Base-by-base conservation (phyloP, 2,329 filamentous ascomycete genomes). In the Nectriaceae sp. region DNA sequence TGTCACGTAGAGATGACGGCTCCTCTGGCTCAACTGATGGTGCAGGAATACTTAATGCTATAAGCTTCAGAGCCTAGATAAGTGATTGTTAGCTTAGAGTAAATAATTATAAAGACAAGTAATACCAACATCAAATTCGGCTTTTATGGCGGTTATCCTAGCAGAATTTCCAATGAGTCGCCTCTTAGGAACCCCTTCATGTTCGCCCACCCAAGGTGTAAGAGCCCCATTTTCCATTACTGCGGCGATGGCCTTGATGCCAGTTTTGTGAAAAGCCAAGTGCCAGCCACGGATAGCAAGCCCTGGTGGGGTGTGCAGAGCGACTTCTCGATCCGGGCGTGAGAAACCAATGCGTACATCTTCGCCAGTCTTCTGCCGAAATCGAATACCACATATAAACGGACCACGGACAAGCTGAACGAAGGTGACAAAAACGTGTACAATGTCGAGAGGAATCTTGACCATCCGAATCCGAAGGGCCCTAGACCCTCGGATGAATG, bases 321-420 rank as follows among this genome's bases (percentile, higher is more conserved):
- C 16, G 0, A 36, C 2, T 44, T 53, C 44, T 44, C 45, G 42
- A 19, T 40, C 19, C 1, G 21, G 16, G 11, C 47, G 35, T 10
- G 29, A 21, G 33, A 40, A 53, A 3, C 51, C 51, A 16, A 53
- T n/a, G 21, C 33, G 16, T 31, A 36, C 18, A 4, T 39, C 22
- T 5, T 48, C 33, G 1, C 33, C 35, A 4, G 21, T n/a, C 11
- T 6, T 16, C 11, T 48, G 26, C 4, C 29, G 13, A 29, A 53
- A 52, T 18, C 36, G 48, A 8, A 53, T 24, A 2, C 51, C 51
- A 8, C 44, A 53, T 11, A 52, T 39, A 29, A 50, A 53, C 10
- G 11, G 4, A 3, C 42, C 45, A 13, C 18, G 36, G 5, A 18
- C 21, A 3, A 53, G 39, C 4, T 16, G 16, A 4, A 48, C 42